Conservation (phyloP, 441 rosid genomes). For the Jatropha multifida region DNA sequence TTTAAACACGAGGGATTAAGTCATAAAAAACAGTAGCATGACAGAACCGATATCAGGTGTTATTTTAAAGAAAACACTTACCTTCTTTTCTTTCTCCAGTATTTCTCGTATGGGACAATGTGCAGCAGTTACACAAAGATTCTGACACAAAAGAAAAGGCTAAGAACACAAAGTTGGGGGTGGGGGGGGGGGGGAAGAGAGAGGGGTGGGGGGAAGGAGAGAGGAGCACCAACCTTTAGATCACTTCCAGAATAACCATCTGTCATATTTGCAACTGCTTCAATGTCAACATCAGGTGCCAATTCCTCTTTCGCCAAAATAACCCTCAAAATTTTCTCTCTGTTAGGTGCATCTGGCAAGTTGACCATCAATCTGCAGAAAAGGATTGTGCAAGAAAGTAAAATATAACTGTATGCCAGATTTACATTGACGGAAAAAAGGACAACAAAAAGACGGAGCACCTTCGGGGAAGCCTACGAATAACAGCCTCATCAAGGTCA, state of each 20-base stretch:
- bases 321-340: constrained; percentile 78
- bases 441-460: constrained; percentile 15
- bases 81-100: constrained; percentile 94
- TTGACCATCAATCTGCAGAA: constrained; percentile 91
- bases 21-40: neutral
- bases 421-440: neutral
- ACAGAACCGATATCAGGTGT: too few relatives aligned
- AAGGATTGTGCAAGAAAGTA: constrained; percentile 13
- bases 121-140: constrained; percentile 94
- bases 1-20: too few relatives aligned
- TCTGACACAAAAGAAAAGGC: constrained; percentile 51
- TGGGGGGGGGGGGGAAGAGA: neutral
- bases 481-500: constrained; percentile 99
- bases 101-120: constrained; percentile 97
- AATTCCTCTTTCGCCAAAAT: constrained; percentile 91
- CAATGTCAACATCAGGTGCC: constrained; percentile 66
- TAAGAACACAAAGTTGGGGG: too few relatives aligned
- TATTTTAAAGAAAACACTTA: constrained; percentile 26
- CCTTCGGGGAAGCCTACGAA: constrained; percentile 99
- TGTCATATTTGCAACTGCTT: constrained; percentile 85
- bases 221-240: constrained; percentile 58
- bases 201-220: neutral
- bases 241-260: constrained; percentile 99
- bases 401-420: neutral
- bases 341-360: constrained; percentile 84